Evolutionary conservation across 2,329 filamentous ascomycete genomes (phyloP), one percentile per base, ranked within the genome.

Genomic region (Elsinoe ampelina): DNA sequence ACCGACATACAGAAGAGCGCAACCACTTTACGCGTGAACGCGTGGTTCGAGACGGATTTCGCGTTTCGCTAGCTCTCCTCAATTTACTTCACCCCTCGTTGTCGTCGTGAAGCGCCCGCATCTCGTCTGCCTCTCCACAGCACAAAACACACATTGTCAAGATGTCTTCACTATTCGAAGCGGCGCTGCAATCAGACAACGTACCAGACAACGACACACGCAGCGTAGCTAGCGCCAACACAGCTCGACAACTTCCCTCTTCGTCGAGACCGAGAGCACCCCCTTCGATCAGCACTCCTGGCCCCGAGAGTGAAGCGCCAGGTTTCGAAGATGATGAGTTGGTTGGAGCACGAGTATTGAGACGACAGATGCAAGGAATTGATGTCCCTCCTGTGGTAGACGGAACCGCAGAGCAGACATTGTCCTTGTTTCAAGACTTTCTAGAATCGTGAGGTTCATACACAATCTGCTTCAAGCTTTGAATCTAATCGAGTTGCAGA

Each of bases 381-480:
- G 80, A 81, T 42, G 80, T 93, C 32, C 83, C 86, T 5, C 80
- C 81, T 58, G 87, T 92, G 5, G 84, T 89, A 61, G 89, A 95
- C 70, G 80, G 80, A 58, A 85, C 89, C 51, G 88, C 86, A 60
- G 78, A 88, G 61, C 81, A 85, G 55, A 80, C 92, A 22, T 86
- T 89, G 67, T 78, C 85, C 57, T 82, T 85, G 58, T 93, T 95
- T 67, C 85, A 91, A 70, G 79, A 80, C 62, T 95, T 93, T 67
- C 80, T 95, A 22, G 86, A 93, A 67, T 81, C 79, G 86, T 90
- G 69, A 66, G 79, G 68, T 34, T 12, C 12, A 26, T 32, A 32
- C 50, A 45, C 2, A 12, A 19, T 5, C n/a, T 52, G 32, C 17
- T 55, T 11, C 19, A 41, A 10, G 38, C n/a, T 17, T 3, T 12